Base-by-base conservation (phyloP, 2,329 filamentous ascomycete species). In the Fusarium xyrophilum region DNA sequence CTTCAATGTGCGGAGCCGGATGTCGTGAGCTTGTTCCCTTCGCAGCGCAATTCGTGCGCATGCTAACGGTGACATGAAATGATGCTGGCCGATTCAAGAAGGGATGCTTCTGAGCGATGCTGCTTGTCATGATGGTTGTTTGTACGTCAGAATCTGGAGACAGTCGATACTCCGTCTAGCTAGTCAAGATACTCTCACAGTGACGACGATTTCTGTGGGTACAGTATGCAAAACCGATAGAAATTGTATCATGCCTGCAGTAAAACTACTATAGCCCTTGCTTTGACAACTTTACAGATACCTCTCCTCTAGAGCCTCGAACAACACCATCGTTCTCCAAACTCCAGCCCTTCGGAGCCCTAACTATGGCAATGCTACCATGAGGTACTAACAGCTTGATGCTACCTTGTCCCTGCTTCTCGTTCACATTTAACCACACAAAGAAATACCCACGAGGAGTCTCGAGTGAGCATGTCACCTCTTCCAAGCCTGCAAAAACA, bases 341-440 rank as follows among this genome's bases (percentile, higher is more conserved):
- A 1, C 1, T 5, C 53, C 53, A 56, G 1, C 43, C 33, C 1
- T 32, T 32, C 1, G 33, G 53, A 23, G 53, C 13, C 27, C 21
- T 27, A 0, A 51, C 5, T 2, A 39, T 13, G 3, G 21, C 43
- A 2, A 12, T 17, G 32, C 39, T 39, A 32, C 33, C 43, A 4
- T 1, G 7, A 1, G 53, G 33, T 4, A 21, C 32, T 1, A 1
- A 6, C 1, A 56, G 1, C 15, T 50, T 50, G 1, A 56, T 32
- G 1, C 8, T 23, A 4, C 25, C 42, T 7, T 28, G 1, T 4
- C 10, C 13, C 2, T 17, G 0, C 10, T 25, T 4, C 6, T 46
- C 39, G 1, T 2, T 17, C 0, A 27, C 1, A 3, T 13, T 8
- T 0, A 54, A 4, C 6, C 1, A 7, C 0, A 42, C 21, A 1